Percentiles rank a stretch among this genome's conserved stretches.
phyloP scores from a whole-genome alignment of 2,329 filamentous ascomycete species.

The Pseudogymnoascus sp. region DNA sequence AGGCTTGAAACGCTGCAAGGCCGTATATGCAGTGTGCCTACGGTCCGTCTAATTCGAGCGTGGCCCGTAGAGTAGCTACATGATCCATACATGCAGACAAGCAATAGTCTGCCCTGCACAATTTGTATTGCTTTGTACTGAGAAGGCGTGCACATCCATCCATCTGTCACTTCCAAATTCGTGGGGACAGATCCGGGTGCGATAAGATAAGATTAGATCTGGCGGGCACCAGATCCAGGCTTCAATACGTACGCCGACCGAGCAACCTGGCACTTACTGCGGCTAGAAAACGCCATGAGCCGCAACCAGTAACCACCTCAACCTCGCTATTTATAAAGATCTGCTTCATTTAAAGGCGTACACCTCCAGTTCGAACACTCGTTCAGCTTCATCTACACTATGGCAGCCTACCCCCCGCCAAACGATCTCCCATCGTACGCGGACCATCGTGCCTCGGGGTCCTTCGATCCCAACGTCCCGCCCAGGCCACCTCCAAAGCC shows the following conservation, averaged over 20 bases:
- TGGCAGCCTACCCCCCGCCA: constrained; percentile 9
- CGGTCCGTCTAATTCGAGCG: neutral
- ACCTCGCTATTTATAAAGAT: neutral
- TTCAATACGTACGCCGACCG: neutral
- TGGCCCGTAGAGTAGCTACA: neutral
- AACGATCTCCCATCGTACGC: constrained; percentile 17
- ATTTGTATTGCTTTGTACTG: neutral
- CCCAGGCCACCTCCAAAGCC: constrained; percentile 68
- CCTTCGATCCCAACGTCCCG: constrained; percentile 46
- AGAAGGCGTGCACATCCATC: neutral
- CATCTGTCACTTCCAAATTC: neutral
- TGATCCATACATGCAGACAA: neutral
- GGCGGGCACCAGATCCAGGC: neutral
- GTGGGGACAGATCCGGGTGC: neutral
- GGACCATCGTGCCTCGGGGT: constrained; percentile 16
- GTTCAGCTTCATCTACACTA: neutral
- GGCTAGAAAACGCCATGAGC: constrained; percentile 1
- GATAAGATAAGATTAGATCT: constrained; percentile 4
- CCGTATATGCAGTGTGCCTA: neutral
- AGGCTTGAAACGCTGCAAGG: constrained; percentile 2
- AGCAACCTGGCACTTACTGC: neutral
- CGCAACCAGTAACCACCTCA: neutral
- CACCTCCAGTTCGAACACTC: neutral
- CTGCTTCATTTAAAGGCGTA: neutral
- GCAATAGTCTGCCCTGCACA: neutral